phyloP scores from a whole-genome alignment of 2,329 filamentous ascomycete genomes.

The Xylariales sp. region DNA sequence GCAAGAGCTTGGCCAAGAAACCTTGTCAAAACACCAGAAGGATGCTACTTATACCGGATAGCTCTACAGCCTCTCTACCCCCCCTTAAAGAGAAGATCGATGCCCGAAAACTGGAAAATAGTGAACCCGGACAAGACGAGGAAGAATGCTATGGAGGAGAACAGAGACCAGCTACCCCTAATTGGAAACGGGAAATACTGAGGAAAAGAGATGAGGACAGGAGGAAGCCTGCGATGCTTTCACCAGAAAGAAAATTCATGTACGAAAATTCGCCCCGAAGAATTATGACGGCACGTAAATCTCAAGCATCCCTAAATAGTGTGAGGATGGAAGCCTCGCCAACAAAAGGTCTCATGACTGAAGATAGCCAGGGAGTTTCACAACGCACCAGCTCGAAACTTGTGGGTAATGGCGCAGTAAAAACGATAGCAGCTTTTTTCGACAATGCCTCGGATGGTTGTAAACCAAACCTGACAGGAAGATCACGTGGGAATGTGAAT shows the following conservation, averaged over 20 bases:
- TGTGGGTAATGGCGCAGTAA: slow-evolving; percentile 35
- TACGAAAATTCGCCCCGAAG: slow-evolving; percentile 12
- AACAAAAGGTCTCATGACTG: too few species aligned
- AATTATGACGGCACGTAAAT: neutral
- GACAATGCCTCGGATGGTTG: slow-evolving; percentile 30
- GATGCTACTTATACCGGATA: too few species aligned
- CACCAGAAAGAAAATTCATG: slow-evolving; percentile 10
- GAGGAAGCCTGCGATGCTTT: slow-evolving; percentile 9
- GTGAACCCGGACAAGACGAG: too few species aligned
- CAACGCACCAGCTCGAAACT: too few species aligned
- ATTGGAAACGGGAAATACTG: slow-evolving; percentile 13
- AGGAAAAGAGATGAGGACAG: slow-evolving; percentile 9
- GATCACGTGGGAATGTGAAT: slow-evolving; percentile 8
- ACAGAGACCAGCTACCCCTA: slow-evolving; percentile 10
- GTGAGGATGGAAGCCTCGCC: too few species aligned
- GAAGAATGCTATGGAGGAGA: too few species aligned
- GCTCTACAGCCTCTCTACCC: too few species aligned
- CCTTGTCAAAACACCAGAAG: too few species aligned
- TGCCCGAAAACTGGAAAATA: too few species aligned
- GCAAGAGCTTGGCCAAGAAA: too few species aligned
- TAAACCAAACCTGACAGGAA: slow-evolving; percentile 6
- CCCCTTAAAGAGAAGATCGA: too few species aligned
- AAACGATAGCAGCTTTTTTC: slow-evolving; percentile 49
- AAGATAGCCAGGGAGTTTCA: too few species aligned
- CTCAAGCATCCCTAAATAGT: slow-evolving; percentile 3